phyloP scores from a whole-genome alignment of 148 eudicot species.

The Vaccinium vitisidaea region DNA sequence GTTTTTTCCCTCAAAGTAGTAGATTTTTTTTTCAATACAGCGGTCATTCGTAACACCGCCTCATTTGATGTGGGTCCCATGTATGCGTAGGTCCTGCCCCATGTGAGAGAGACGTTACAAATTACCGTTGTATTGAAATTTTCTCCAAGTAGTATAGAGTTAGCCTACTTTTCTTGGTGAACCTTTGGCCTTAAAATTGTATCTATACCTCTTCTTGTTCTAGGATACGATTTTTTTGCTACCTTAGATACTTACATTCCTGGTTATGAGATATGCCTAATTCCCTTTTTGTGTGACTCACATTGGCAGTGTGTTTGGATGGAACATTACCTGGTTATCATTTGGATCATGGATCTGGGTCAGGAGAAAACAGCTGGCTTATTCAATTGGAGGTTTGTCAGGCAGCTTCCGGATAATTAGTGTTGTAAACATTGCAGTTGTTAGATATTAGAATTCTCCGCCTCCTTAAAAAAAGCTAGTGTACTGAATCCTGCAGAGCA shows the following conservation, averaged over 20 bases:
- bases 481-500: background rate
- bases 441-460: background rate
- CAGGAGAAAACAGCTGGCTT: slow-evolving; percentile 95
- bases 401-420: slow-evolving; percentile 7
- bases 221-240: background rate
- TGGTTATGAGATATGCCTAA: background rate
- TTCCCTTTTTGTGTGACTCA: slow-evolving; percentile 9
- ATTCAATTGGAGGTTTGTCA: slow-evolving; percentile 85
- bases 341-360: slow-evolving; percentile 74
- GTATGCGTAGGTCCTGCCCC: too few species aligned
- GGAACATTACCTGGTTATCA: slow-evolving; percentile 96
- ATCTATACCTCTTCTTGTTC: background rate
- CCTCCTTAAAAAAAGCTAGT: background rate
- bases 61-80: too few species aligned
- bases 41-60: too few species aligned
- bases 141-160: background rate
- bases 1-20: background rate
- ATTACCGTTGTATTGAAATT: too few species aligned
- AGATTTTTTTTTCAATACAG: background rate
- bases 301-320: slow-evolving; percentile 80
- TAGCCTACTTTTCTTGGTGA: background rate
- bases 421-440: background rate
- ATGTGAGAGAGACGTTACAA: too few species aligned
- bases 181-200: background rate
- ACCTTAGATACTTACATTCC: background rate